Base-by-base conservation (phyloP, 352 stramenopile species). In the Phytopythium kandeliae region DNA sequence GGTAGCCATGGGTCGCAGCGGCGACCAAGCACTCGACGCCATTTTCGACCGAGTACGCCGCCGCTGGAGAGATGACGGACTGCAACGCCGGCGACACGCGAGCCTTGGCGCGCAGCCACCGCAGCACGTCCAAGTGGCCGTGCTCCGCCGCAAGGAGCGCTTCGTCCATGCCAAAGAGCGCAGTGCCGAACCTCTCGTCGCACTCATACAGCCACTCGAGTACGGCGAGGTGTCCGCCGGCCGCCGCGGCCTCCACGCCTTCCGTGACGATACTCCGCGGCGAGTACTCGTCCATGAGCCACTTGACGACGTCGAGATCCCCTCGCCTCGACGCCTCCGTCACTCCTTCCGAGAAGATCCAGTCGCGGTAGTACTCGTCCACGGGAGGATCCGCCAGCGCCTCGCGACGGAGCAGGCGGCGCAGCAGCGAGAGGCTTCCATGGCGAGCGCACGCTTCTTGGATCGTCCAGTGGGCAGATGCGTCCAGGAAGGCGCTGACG, bases 161-260 rank as follows among this genome's bases (percentile, higher is more conserved):
- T 13, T 57, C 60, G 6, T 63, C 43, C 10, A 48, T 33, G 9
- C 35, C 64, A 21, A 56, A 71, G 0, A 57, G 55, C 12, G 65
- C 60, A 2, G 31, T 37, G 2, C 56, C 46, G 24, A 63, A 36
- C n/a, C 51, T 7, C 1, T 33, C 13, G 12, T 47, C 41, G 41
- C 22, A 3, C 22, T 30, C 45, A 59, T 69, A 54, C 25, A 72
- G 56, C 63, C 63, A 72, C 43, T 69, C 50, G 19, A 93, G 60
- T 28, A 89, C 68, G 21, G 65, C 49, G 5, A 93, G 63, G 48
- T 90, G 79, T 0, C 82, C 79, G n/a, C 68, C 68, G n/a, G 75
- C 57, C 41, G 82, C 79, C 0, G 82, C 80, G 47, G 76, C 87
- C 60, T 93, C 78, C 13, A 22, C 41, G 25, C 41, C 41, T 8